A percentile compares a stretch with the other conserved stretches of the same genome.
These are phyloP conservation scores for Serendipita indica DNA, from an alignment of 768 basidiomycete species.

Conservation along the genomic window DNA sequence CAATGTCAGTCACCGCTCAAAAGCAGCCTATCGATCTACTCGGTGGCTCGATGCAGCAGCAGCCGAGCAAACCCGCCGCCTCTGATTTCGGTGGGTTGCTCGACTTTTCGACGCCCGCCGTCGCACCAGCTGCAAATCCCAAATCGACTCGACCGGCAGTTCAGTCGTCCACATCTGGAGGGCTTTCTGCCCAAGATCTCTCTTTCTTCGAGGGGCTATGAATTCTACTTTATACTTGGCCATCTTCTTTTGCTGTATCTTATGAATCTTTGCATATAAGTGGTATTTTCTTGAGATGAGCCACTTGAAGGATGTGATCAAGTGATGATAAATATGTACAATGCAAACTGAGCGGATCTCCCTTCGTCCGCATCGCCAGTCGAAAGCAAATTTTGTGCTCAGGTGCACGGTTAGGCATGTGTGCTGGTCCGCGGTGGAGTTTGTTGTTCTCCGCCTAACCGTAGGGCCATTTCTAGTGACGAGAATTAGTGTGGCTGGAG, in stretches of 20 bases:
- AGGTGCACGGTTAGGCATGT: too few species aligned
- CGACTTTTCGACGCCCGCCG: background rate
- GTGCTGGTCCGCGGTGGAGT: slow-evolving; percentile 1
- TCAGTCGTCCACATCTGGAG: slow-evolving; percentile 27
- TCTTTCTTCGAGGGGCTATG: slow-evolving; percentile 75
- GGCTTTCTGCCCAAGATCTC: slow-evolving; percentile 67
- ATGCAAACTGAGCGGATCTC: too few species aligned
- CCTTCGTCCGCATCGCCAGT: too few species aligned
- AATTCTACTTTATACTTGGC: slow-evolving; percentile 10
- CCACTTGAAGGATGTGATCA: too few species aligned
- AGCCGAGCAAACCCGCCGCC: background rate
- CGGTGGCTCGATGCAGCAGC: background rate
- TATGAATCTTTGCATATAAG: too few species aligned
- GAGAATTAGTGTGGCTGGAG: background rate
- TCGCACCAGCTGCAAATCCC: background rate
- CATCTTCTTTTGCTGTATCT: too few species aligned
- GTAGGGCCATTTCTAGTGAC: background rate
- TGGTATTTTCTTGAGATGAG: too few species aligned
- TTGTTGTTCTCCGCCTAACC: background rate
- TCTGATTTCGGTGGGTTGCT: background rate
- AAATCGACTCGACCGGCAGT: background rate
- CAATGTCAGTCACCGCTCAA: background rate
- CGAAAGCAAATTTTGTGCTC: too few species aligned
- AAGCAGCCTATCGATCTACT: background rate
- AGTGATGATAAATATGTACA: too few species aligned